Evolutionary conservation across 371 early-diverging fungal genomes (phyloP).

Genomic region (Actinomortierella ambigua): DNA sequence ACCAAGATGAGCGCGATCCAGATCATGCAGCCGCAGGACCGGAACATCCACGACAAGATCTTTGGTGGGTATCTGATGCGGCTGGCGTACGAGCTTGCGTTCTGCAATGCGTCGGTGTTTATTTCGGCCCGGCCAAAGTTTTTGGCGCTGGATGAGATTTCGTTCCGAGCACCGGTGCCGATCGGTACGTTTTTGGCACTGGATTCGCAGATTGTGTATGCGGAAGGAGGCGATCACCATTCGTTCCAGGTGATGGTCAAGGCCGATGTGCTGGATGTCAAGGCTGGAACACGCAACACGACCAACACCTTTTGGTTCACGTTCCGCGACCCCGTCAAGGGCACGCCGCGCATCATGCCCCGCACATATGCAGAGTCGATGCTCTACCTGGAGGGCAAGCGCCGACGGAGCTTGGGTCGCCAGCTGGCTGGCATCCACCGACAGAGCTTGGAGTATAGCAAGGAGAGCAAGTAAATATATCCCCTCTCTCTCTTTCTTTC

Average conservation of each 20-base stretch:
- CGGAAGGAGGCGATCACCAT: conserved; percentile 53
- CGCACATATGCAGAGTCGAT: conserved; percentile 80
- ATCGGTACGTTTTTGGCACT: conserved; percentile 84
- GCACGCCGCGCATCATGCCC: conserved; percentile 61
- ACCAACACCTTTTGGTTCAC: conserved; percentile 91
- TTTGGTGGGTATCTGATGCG: conserved; percentile 90
- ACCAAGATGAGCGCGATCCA: conserved; percentile 75
- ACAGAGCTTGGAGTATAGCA: no score
- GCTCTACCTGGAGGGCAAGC: conserved; percentile 75
- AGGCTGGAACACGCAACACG: conserved; percentile 55
- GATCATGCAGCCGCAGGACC: conserved; percentile 82
- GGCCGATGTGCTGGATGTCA: conserved; percentile 81
- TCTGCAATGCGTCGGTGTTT: conserved; percentile 72
- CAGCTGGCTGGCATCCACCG: conserved; percentile 28
- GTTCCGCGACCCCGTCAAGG: conserved; percentile 53
- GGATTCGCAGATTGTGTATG: conserved; percentile 73
- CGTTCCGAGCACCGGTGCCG: conserved; percentile 88
- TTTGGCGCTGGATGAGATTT: conserved; percentile 86
- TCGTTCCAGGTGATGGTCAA: conserved; percentile 77
- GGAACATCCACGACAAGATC: conserved; percentile 89
- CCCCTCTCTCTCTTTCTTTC: no score
- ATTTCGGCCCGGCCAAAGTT: conserved; percentile 60
- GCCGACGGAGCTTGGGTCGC: conserved; percentile 47
- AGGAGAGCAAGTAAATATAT: no score
- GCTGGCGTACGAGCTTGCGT: conserved; percentile 82